Percentiles rank a stretch among this genome's conserved stretches.
These are phyloP conservation scores for Emergomyces pasteurianus DNA, from an alignment of 2,329 filamentous ascomycete species.

Conservation along the genomic window DNA sequence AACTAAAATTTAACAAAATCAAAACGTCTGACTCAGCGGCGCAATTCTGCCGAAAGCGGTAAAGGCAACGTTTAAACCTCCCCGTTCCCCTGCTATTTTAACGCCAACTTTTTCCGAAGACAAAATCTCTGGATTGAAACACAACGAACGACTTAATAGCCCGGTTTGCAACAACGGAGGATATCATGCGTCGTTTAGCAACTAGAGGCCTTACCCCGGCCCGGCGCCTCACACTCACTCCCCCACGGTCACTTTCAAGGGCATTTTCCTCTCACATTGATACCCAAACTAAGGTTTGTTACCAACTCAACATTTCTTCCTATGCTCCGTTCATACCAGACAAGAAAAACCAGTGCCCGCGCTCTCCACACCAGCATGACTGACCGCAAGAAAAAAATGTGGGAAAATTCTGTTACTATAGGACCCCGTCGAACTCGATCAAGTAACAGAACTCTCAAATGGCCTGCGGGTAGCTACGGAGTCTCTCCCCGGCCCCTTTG, in stretches of 20 bases:
- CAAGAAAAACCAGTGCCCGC: no score
- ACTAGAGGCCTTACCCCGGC: conserved; percentile 29
- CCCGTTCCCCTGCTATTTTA: neutral
- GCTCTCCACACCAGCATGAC: neutral
- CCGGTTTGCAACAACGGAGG: neutral
- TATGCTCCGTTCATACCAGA: no score
- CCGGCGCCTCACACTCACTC: conserved; percentile 24
- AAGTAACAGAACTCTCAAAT: conserved; percentile 80
- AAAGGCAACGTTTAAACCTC: neutral
- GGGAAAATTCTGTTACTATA: conserved; percentile 20
- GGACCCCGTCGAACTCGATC: conserved; percentile 78
- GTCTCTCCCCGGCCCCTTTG: conserved; percentile 85
- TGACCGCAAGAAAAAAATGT: neutral
- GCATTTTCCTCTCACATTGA: conserved; percentile 26
- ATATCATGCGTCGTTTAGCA: conserved; percentile 29
- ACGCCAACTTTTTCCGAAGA: neutral
- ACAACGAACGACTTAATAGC: neutral
- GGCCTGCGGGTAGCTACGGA: conserved; percentile 91
- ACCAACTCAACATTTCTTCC: no score
- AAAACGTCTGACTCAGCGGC: neutral
- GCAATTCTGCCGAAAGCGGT: conserved; percentile 1
- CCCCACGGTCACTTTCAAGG: conserved; percentile 24
- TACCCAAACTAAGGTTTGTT: conserved; percentile 22
- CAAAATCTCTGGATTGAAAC: neutral
- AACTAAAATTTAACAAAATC: no score